Evolutionary conservation across 305 asterid species (phyloP).

Genomic region (Fraxinus baroniana): DNA sequence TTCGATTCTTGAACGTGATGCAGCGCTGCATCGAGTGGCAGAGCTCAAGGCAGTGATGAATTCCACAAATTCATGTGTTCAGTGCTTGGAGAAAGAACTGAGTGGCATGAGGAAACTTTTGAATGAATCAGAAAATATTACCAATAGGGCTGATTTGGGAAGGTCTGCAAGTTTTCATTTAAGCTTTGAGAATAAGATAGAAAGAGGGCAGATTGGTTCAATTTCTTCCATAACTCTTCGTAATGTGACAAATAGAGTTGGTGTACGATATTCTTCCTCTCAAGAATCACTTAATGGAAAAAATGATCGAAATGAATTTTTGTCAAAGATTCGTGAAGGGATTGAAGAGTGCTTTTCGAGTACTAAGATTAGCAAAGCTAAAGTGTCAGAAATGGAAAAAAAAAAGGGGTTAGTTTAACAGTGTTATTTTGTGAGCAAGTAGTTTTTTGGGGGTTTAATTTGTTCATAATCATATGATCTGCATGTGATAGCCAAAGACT

Average conservation of each 20-base stretch:
- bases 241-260: slow-evolving; percentile 26
- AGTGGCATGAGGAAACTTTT: slow-evolving; percentile 50
- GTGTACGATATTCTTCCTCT: slow-evolving; percentile 34
- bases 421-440: neutral
- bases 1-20: slow-evolving; percentile 62
- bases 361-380: slow-evolving; percentile 39
- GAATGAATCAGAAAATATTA: slow-evolving; percentile 32
- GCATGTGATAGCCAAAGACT: neutral
- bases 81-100: slow-evolving; percentile 55
- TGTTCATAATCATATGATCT: neutral
- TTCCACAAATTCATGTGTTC: slow-evolving; percentile 57
- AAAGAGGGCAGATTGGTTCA: slow-evolving; percentile 42
- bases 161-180: slow-evolving; percentile 46
- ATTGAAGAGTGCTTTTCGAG: slow-evolving; percentile 51
- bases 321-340: slow-evolving; percentile 55
- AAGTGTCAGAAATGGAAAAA: slow-evolving; percentile 28
- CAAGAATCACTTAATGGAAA: slow-evolving; percentile 38
- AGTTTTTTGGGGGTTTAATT: neutral
- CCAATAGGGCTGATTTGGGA: slow-evolving; percentile 27
- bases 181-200: slow-evolving; percentile 34
- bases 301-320: slow-evolving; percentile 16
- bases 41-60: slow-evolving; percentile 58
- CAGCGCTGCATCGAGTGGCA: slow-evolving; percentile 64
- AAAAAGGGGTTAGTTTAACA: neutral
- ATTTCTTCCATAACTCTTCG: slow-evolving; percentile 45